Percentiles rank a stretch among this genome's conserved stretches.
Evolutionary conservation across 805 yeast species (phyloP).

Genomic region (Candida jianshihensis): DNA sequence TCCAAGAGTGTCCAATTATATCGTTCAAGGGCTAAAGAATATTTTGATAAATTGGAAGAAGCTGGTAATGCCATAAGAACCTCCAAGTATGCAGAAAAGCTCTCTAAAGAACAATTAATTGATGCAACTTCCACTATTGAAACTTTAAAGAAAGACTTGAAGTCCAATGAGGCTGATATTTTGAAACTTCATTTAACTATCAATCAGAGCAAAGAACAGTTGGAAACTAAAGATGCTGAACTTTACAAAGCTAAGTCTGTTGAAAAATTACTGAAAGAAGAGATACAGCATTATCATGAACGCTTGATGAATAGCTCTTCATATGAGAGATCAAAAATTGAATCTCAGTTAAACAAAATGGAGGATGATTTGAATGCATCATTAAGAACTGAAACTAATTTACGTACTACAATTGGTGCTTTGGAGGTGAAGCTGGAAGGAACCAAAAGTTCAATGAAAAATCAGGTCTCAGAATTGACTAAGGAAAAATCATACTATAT

Average conservation of each 20-base stretch:
- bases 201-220: slow-evolving; percentile 44
- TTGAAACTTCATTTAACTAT: slow-evolving; percentile 45
- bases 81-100: slow-evolving; percentile 54
- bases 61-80: slow-evolving; percentile 69
- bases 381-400: slow-evolving; percentile 57
- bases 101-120: slow-evolving; percentile 42
- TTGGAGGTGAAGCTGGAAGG: slow-evolving; percentile 55
- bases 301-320: slow-evolving; percentile 34
- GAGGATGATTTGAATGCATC: slow-evolving; percentile 46
- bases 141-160: slow-evolving; percentile 45
- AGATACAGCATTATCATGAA: slow-evolving; percentile 43
- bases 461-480: slow-evolving; percentile 30
- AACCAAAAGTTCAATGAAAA: slow-evolving; percentile 31
- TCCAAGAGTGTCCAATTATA: slow-evolving; percentile 50
- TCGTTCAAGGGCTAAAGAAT: slow-evolving; percentile 67
- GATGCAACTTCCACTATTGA: slow-evolving; percentile 43
- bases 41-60: slow-evolving; percentile 62
- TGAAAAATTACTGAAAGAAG: slow-evolving; percentile 47
- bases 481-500: slow-evolving; percentile 38
- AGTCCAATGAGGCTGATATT: slow-evolving; percentile 44
- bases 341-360: slow-evolving; percentile 45
- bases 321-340: slow-evolving; percentile 33
- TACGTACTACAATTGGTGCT: slow-evolving; percentile 57
- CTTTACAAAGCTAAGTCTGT: slow-evolving; percentile 41
- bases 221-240: slow-evolving; percentile 53